These are phyloP conservation scores for Chrysopogon serrulatus DNA, from an alignment of 176 grass and related monocot genomes.

Conservation along the genomic window DNA sequence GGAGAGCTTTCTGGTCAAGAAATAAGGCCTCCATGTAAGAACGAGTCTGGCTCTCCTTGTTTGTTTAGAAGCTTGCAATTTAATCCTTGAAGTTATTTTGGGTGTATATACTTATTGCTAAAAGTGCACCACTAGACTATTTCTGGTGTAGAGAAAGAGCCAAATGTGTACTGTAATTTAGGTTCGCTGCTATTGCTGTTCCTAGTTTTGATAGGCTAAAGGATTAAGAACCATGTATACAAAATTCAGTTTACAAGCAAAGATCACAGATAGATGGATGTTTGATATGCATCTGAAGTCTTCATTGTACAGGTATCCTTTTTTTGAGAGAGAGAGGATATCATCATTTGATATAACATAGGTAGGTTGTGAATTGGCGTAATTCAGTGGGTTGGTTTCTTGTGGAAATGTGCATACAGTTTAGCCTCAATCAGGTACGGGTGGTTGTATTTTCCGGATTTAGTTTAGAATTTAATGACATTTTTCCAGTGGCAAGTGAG, in stretches of 20 bases:
- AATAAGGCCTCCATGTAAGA: not conserved
- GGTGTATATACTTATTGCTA: not conserved
- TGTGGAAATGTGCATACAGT: not conserved
- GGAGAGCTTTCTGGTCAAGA: constrained; percentile 44
- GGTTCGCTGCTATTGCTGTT: not conserved
- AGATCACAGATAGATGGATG: not conserved
- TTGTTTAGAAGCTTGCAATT: not conserved
- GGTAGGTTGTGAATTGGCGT: not conserved
- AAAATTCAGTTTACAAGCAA: not conserved
- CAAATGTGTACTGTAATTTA: not conserved
- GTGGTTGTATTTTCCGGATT: not conserved
- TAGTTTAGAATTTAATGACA: not conserved
- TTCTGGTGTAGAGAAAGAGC: not conserved
- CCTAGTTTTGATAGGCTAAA: not conserved
- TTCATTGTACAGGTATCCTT: not conserved
- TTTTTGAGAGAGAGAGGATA: not conserved
- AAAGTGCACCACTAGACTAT: not conserved
- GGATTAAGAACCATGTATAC: not conserved
- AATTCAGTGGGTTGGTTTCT: not conserved
- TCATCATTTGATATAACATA: not conserved
- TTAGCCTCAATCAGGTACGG: not conserved
- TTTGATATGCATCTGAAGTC: not conserved
- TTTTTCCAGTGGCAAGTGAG: too few relatives aligned
- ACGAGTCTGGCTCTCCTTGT: not conserved
- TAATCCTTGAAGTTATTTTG: not conserved